A percentile compares a stretch with the other conserved stretches of the same genome.
Conservation (phyloP, 805 yeast species). For the Danielia reshetovae region DNA sequence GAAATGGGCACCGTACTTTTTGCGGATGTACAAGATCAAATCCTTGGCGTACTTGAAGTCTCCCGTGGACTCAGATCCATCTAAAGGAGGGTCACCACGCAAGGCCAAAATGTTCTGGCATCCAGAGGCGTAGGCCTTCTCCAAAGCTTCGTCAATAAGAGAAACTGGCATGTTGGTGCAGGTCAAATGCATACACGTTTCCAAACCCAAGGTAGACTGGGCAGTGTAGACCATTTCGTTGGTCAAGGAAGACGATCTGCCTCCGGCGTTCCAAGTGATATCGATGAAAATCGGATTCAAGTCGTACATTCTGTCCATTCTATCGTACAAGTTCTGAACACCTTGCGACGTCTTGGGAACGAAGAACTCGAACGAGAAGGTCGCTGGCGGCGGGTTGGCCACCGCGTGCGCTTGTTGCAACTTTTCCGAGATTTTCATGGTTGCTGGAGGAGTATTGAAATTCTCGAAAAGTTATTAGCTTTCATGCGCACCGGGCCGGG, state of each 20-base stretch:
- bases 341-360: constrained; percentile 98
- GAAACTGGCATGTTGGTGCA: constrained; percentile 90
- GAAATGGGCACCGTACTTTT: constrained; percentile 80
- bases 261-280: constrained; percentile 99
- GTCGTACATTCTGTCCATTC: constrained; percentile 97
- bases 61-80: constrained; percentile 70
- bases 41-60: constrained; percentile 88
- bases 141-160: constrained; percentile 78
- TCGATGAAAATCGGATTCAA: constrained; percentile 89
- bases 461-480: background rate
- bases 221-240: constrained; percentile 90
- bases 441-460: background rate
- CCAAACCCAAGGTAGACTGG: constrained; percentile 84
- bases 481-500: constrained; percentile 4
- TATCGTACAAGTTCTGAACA: constrained; percentile 89
- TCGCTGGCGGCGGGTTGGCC: constrained; percentile 47
- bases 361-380: constrained; percentile 94
- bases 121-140: constrained; percentile 83
- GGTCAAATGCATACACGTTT: constrained; percentile 97
- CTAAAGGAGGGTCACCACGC: constrained; percentile 91
- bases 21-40: constrained; percentile 70
- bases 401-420: constrained; percentile 39
- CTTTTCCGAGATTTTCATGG: constrained; percentile 41
- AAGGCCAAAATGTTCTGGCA: constrained; percentile 93
- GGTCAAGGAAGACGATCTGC: constrained; percentile 75